These are phyloP conservation scores for Helicocarpus griseus DNA, from an alignment of 2,329 filamentous ascomycete genomes.

Conservation along the genomic window DNA sequence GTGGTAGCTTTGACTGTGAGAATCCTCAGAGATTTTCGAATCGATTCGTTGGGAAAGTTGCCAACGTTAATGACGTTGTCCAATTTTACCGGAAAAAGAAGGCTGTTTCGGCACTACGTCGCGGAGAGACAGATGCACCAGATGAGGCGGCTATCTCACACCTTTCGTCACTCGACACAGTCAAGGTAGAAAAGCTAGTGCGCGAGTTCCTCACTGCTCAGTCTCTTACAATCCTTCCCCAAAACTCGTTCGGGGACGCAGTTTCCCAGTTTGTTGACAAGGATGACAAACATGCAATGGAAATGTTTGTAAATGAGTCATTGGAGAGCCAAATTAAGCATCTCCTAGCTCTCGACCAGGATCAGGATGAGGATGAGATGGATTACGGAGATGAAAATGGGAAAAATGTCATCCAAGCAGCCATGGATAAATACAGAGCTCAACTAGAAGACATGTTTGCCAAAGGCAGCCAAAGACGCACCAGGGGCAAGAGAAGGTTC, in stretches of 20 bases:
- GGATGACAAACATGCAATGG: slow-evolving; percentile 87
- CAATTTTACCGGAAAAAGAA: slow-evolving; percentile 87
- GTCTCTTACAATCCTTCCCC: slow-evolving; percentile 82
- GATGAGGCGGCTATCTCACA: slow-evolving; percentile 52
- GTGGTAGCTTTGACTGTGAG: slow-evolving; percentile 78
- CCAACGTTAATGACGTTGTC: slow-evolving; percentile 88
- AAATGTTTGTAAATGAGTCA: slow-evolving; percentile 65
- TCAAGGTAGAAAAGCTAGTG: slow-evolving; percentile 84
- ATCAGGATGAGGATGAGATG: slow-evolving; percentile 57
- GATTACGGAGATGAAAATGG: slow-evolving; percentile 58
- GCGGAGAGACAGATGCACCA: slow-evolving; percentile 39
- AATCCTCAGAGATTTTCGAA: slow-evolving; percentile 96
- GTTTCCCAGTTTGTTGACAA: slow-evolving; percentile 90
- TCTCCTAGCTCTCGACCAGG: slow-evolving; percentile 56
- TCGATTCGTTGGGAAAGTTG: slow-evolving; percentile 78
- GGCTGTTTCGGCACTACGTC: slow-evolving; percentile 29
- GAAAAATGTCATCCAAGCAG: slow-evolving; percentile 59
- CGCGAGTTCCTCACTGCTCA: slow-evolving; percentile 79
- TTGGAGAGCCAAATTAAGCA: slow-evolving; percentile 61
- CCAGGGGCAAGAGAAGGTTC: slow-evolving; percentile 45
- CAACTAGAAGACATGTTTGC: slow-evolving; percentile 63
- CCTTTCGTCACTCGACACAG: slow-evolving; percentile 55
- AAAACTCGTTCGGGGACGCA: slow-evolving; percentile 86
- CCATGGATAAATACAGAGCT: slow-evolving; percentile 63
- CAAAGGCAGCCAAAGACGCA: slow-evolving; percentile 51